Evolutionary conservation across 371 early-diverging fungal genomes (phyloP), one percentile per base, ranked within the genome.

Genomic region (Haplosporangium sp.): DNA sequence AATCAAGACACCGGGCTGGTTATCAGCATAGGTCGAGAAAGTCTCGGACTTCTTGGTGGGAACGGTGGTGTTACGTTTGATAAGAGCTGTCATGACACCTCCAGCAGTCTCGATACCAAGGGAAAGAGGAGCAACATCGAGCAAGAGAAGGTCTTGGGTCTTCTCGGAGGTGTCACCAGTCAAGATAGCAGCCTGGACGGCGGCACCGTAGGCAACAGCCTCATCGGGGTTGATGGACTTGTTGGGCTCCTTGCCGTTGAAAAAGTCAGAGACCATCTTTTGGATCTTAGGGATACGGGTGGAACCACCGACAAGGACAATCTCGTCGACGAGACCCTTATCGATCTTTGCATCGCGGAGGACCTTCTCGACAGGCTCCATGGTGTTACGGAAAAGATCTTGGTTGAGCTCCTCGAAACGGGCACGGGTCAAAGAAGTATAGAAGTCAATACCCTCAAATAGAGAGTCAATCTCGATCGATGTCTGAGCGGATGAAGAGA

Each of bases 201-300:
- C 98, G 67, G 99, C 99, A 86, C 99, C 99, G 83, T 97, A 98
- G 71, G 99, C 99, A 73, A 99, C 98, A 70, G 98, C 97, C 85
- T 97, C 98, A 86, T 98, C 99, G 75, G 99, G 99, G 93, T 98
- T 96, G 92, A 98, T 96, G 83, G 95, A 94, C 89, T 95, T 95
- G 94, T 95, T 94, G 79, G 96, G 95, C 85, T 98, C 95, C 91
- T 97, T 97, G 84, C 97, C 98, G 89, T 96, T 95, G 90, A 99
- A 99, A 88, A 90, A 96, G 86, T 99, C 99, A 35, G 94, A 92
- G 74, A 99, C 93, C 76, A 99, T 92, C 88, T 97, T 93, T 87
- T 97, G 98, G 85, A 99, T 95, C 94, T 97, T 98, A 90, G 99
- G 99, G 87, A 99, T 99, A 93, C 27, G 27, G 27, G 27, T 27